phyloP scores from a whole-genome alignment of 345 rosid species.

The Melaleuca alternifolia region DNA sequence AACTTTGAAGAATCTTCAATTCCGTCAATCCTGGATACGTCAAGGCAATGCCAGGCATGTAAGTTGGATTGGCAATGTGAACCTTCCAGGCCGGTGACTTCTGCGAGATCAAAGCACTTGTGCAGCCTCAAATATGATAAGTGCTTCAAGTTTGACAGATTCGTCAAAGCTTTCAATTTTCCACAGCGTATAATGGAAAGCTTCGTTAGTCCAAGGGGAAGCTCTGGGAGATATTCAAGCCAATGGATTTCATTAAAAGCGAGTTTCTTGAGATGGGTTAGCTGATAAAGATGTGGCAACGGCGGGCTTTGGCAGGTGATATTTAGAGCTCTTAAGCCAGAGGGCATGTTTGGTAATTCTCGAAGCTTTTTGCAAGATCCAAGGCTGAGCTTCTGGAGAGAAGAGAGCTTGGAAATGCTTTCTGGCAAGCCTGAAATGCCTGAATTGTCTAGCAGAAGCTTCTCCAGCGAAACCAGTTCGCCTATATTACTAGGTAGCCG shows the following conservation, averaged over 20 bases:
- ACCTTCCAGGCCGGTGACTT: too few relatives aligned
- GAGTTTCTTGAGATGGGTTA: background rate
- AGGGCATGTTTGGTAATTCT: background rate
- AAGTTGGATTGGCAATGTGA: too few relatives aligned
- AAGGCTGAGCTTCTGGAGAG: background rate
- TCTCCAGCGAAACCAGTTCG: background rate
- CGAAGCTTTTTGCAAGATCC: rapidly evolving
- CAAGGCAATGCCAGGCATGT: too few relatives aligned
- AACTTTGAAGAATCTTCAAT: too few relatives aligned
- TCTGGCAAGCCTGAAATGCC: background rate
- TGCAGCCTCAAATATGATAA: background rate
- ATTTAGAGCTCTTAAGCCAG: rapidly evolving
- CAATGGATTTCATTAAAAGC: rapidly evolving
- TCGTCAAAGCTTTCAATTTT: background rate
- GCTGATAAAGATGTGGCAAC: background rate
- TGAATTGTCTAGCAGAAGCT: background rate
- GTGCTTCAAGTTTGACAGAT: background rate
- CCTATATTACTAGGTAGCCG: background rate
- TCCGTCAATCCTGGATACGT: too few relatives aligned
- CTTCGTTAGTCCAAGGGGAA: rapidly evolving
- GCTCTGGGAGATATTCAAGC: background rate
- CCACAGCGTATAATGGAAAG: rapidly evolving
- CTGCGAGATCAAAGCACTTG: too few relatives aligned
- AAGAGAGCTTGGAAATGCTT: background rate
- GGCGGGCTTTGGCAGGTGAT: background rate